Percentiles rank a stretch among this genome's conserved stretches.
Conservation (phyloP, 2,329 filamentous ascomycete genomes). For the Monilinia polystroma region DNA sequence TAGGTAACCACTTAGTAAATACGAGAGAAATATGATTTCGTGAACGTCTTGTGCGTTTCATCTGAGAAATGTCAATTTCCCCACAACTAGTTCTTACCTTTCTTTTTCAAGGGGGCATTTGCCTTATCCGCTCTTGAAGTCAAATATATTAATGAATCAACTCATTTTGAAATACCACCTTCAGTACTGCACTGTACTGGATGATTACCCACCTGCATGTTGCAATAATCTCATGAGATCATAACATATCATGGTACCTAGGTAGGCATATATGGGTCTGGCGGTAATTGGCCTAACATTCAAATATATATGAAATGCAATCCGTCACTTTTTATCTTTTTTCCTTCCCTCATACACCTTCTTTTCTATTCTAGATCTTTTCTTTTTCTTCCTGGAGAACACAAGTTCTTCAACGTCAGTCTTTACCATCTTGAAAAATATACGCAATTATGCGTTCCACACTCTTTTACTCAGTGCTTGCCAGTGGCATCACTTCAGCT, state of each 20-base stretch:
- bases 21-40: too few species aligned
- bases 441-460: slow-evolving; percentile 29
- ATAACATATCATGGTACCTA: background rate
- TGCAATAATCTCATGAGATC: slow-evolving; percentile 16
- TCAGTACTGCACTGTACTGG: background rate
- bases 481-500: slow-evolving; percentile 27
- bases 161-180: background rate
- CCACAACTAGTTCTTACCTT: background rate
- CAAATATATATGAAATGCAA: slow-evolving; percentile 2
- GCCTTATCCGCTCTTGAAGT: background rate
- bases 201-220: background rate
- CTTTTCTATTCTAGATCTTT: background rate
- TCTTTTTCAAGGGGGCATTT: too few species aligned
- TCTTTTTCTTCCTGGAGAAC: slow-evolving; percentile 5
- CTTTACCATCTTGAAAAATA: slow-evolving; percentile 19
- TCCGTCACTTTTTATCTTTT: background rate
- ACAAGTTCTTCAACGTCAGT: slow-evolving; percentile 4
- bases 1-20: too few species aligned
- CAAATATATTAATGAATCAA: background rate
- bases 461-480: slow-evolving; percentile 32
- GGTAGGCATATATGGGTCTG: background rate
- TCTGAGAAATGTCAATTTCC: background rate
- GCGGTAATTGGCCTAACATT: slow-evolving; percentile 11
- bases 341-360: background rate
- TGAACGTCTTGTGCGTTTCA: background rate